A percentile compares a stretch with the other conserved stretches of the same genome.
Evolutionary conservation across 1,284 basidiomycete genomes (phyloP).

Genomic region (Xerocomus nothofagi): DNA sequence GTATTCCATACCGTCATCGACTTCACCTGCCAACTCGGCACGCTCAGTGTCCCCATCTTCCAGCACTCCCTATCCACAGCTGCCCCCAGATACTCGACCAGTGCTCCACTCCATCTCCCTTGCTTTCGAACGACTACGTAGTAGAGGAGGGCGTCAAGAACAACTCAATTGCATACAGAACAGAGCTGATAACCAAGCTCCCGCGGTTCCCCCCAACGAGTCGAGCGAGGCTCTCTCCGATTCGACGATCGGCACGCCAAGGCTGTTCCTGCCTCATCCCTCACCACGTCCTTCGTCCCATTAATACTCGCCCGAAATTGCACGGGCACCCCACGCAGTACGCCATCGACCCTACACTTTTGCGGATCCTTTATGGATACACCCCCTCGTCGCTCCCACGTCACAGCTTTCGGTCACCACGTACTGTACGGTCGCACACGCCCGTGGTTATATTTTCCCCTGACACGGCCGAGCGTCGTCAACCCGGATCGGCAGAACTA

Average conservation of each 20-base stretch:
- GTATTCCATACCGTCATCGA: not conserved
- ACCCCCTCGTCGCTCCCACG: no score
- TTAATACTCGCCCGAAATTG: no score
- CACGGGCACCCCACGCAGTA: no score
- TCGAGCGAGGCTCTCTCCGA: not conserved
- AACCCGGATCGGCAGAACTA: no score
- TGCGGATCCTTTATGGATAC: no score
- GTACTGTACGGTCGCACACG: no score
- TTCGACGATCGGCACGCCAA: not conserved
- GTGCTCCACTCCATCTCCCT: not conserved
- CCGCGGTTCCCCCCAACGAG: not conserved
- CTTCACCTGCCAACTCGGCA: not conserved
- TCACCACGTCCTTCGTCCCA: no score
- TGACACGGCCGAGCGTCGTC: no score
- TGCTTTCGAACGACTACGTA: accelerated
- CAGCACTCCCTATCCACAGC: not conserved
- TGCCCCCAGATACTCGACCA: not conserved
- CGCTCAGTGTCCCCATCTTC: not conserved
- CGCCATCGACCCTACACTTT: no score
- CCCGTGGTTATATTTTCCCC: no score
- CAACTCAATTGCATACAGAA: not conserved
- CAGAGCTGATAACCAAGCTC: not conserved
- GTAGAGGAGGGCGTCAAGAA: not conserved
- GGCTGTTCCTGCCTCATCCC: not conserved
- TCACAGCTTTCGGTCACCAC: no score